Conservation (phyloP, 768 basidiomycete genomes). For the Naganishia friedmannii region DNA sequence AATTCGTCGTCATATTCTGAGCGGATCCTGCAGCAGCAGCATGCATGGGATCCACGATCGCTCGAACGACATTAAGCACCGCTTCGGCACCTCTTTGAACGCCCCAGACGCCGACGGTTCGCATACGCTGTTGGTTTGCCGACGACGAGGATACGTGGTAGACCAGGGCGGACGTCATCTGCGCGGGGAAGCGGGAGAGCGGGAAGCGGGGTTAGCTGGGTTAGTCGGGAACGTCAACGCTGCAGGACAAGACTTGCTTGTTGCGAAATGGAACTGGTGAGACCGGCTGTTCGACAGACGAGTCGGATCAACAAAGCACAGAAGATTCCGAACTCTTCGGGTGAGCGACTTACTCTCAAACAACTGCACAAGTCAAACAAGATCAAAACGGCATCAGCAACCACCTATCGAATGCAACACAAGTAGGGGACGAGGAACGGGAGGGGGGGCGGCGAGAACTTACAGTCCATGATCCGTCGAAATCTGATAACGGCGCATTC, state of each 20-base stretch:
- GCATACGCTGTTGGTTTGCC: constrained; percentile 80
- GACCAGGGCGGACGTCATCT: constrained; percentile 88
- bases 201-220: no score
- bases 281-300: constrained; percentile 72
- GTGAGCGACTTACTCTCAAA: constrained; percentile 76
- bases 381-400: constrained; percentile 28
- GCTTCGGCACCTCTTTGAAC: constrained; percentile 87
- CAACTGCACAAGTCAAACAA: constrained; percentile 59
- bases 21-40: constrained; percentile 23
- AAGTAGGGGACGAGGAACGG: not conserved
- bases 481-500: constrained; percentile 74
- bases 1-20: constrained; percentile 15
- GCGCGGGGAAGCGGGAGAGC: constrained; percentile 13
- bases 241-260: constrained; percentile 60
- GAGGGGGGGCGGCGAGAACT: constrained; percentile 46
- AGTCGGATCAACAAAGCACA: no score
- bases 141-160: constrained; percentile 78
- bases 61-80: constrained; percentile 73
- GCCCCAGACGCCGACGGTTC: constrained; percentile 89
- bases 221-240: not conserved
- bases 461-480: constrained; percentile 95
- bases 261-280: constrained; percentile 83
- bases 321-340: no score
- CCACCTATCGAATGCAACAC: not conserved
- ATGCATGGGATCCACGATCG: constrained; percentile 64